Evolutionary conservation across 106 monocot species (phyloP), one percentile per base, ranked within the genome.

Genomic region (Platanthera guangdongensis): DNA sequence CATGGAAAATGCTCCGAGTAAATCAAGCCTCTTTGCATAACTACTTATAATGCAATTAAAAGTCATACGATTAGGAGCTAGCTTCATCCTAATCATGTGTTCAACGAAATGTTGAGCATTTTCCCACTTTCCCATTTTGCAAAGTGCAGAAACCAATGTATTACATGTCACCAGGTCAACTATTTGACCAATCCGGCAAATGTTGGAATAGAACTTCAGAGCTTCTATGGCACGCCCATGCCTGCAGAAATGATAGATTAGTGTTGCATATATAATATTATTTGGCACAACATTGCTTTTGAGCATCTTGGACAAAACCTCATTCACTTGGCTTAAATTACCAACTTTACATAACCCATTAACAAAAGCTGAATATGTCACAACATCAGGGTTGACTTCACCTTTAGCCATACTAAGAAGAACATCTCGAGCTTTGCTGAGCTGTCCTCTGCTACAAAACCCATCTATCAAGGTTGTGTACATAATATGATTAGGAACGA

Each of bases 401-500:
- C 74, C 49, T 71, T 78, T 79, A 51, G 81, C 25, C 92, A 95
- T 90, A 18, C 47, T 67, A 39, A 71, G 47, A 75, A 89, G 72
- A 75, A 86, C 55, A 50, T 80, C 52, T 8, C 80, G 9, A 65
- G 92, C 95, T 76, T 80, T 75, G 68, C 5, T 47, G 1, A 86
- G 46, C 18, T 85, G 28, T n/a, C 92, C 84, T 46, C 52, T 57
- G 80, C 77, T 81, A 74, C 87, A 92, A 46, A 86, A 85, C 15
- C 89, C 89, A 83, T 92, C 83, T 55, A 95, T 84, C 67, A 92
- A 57, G 10, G 71, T 87, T 22, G 89, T 89, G 59, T 87, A 91
- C 59, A 86, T 89, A 6, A 89, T 51, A 69, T 47, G 55, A 75
- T 95, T 90, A 11, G 74, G 52, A 51, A 46, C 0, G 16, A 90